A percentile compares a stretch with the other conserved stretches of the same genome.
These are phyloP conservation scores for Wilhelminamyces savonicus DNA, from an alignment of 805 yeast genomes.

Conservation along the genomic window DNA sequence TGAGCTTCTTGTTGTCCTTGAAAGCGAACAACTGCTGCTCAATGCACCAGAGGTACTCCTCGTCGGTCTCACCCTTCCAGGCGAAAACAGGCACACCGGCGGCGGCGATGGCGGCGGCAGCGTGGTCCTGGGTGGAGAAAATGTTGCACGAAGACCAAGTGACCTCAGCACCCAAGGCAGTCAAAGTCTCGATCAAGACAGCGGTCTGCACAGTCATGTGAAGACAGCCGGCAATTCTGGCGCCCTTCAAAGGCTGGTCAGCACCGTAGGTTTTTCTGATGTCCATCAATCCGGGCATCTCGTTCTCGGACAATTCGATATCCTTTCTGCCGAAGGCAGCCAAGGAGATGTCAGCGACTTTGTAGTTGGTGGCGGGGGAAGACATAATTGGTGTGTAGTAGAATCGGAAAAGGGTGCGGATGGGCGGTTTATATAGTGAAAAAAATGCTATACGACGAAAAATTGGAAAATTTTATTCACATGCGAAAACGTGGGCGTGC, in stretches of 20 bases:
- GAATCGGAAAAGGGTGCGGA: too few relatives aligned
- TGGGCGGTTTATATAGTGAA: too few relatives aligned
- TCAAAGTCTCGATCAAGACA: slow-evolving; percentile 94
- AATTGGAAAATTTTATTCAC: too few relatives aligned
- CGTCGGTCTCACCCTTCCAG: slow-evolving; percentile 99
- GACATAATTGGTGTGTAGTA: slow-evolving; percentile 18
- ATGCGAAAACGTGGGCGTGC: too few relatives aligned
- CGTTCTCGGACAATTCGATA: slow-evolving; percentile 97
- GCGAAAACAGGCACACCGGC: slow-evolving; percentile 99
- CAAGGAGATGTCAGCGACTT: slow-evolving; percentile 95
- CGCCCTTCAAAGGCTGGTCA: slow-evolving; percentile 94
- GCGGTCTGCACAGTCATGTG: slow-evolving; percentile 99
- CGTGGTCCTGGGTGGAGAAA: slow-evolving; percentile 99
- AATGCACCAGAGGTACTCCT: slow-evolving; percentile 98
- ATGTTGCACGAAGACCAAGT: slow-evolving; percentile 99
- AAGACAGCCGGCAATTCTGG: slow-evolving; percentile 97
- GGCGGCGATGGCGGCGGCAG: slow-evolving; percentile 99
- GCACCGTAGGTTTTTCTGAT: slow-evolving; percentile 89
- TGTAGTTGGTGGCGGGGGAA: slow-evolving; percentile 59
- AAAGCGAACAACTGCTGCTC: slow-evolving; percentile 98
- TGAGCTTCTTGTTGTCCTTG: slow-evolving; percentile 92
- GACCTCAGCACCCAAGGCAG: slow-evolving; percentile 98
- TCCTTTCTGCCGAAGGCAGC: slow-evolving; percentile 99
- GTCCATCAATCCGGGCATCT: slow-evolving; percentile 99
- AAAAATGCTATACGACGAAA: too few relatives aligned